Evolutionary conservation across 768 basidiomycete species (phyloP).

Genomic region (Trametes villosa): DNA sequence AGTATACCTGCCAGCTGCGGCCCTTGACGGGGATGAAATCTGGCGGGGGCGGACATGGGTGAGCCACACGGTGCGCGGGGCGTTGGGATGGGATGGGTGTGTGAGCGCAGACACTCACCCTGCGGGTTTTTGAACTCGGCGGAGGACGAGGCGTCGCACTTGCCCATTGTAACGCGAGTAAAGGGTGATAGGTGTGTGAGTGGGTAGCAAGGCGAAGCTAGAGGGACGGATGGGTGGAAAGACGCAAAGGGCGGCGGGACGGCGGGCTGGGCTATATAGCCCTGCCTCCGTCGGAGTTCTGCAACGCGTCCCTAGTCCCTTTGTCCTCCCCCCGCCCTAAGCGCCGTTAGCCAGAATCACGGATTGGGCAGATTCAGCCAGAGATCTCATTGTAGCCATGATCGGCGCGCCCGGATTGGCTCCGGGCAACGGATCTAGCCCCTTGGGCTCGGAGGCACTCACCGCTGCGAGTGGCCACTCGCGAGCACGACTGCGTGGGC

Average conservation of each 20-base stretch:
- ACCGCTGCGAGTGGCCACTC: background rate
- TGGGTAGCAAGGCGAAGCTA: background rate
- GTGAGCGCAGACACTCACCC: conserved; percentile 8
- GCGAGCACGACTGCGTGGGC: background rate
- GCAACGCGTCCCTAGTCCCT: conserved; percentile 6
- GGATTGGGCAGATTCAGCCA: conserved; percentile 9
- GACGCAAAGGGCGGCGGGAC: background rate
- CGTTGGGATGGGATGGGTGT: background rate
- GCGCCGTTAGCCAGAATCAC: conserved; percentile 3
- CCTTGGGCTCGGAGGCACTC: background rate
- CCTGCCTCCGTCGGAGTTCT: background rate
- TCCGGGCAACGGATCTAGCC: conserved; percentile 8
- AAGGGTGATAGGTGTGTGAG: background rate
- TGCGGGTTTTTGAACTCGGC: conserved; percentile 14
- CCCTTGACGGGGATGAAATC: conserved; percentile 30
- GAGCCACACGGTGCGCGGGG: background rate
- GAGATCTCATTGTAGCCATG: conserved; percentile 3
- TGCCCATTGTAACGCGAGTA: background rate
- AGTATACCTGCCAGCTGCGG: conserved; percentile 35
- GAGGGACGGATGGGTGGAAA: background rate
- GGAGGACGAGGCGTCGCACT: background rate
- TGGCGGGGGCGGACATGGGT: conserved; percentile 5
- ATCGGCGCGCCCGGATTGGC: conserved; percentile 13
- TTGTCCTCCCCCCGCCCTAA: background rate
- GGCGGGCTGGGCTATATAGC: conserved; percentile 7